Base-by-base conservation (phyloP, 768 basidiomycete species). In the Erythrobasidium yunnanense region DNA sequence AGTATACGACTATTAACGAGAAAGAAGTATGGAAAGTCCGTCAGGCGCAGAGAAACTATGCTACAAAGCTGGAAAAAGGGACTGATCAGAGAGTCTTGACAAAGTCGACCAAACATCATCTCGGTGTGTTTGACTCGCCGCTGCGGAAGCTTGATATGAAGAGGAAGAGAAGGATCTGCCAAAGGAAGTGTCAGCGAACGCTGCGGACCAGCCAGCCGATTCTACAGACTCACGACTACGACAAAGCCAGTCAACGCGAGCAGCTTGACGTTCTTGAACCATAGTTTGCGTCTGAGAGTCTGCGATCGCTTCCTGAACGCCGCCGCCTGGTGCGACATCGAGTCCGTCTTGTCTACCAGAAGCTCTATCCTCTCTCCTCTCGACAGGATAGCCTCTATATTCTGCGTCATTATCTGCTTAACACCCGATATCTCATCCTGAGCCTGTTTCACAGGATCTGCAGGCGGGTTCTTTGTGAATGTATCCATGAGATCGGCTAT, bases 301-400 rank as follows among this genome's bases (percentile, higher is more conserved):
- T 70, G 69, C 2, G 69, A 65, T 5, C 71, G 58, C 52, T 73
- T 73, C 35, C 72, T 30, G 78, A 99, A 99, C 5, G 89, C 90
- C 2, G 88, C 88, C 2, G 93, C 90, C 76, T 97, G 91, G 8
- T 85, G 86, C 5, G 88, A 87, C 85, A 99, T 88, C 60, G 81
- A 87, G 74, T 96, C 92, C 29, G 95, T 99, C 81, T 70, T 66
- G 47, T 96, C 90, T 30, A 97, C 88, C 55, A 99, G 81, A 18
- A 96, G 81, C 75, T 96, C 93, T 70, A 99, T 89, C 57, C 95
- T 81, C 77, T 99, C 95, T 23, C 95, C 95, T 35, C 95, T 81
- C 57, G 83, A 86, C 45, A 99, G 82, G 69, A 97, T 93, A 75
- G 91, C 88, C 77, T 96, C 90, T 69, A 96, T 92, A 75, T 96